phyloP scores from a whole-genome alignment of 306 rosid genomes.

The Quercus variabilis region DNA sequence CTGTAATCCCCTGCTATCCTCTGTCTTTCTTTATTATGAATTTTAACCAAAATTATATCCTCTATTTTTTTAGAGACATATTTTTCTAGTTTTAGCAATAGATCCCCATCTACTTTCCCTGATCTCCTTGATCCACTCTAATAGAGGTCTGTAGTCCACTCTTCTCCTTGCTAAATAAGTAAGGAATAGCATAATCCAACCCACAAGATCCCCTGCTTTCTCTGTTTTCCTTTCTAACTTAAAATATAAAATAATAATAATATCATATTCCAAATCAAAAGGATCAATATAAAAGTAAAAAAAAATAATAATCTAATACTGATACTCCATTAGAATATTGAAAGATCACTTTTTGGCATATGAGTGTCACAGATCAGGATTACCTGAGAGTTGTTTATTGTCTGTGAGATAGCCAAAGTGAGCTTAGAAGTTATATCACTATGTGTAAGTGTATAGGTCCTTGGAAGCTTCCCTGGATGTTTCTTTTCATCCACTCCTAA shows the following conservation, averaged over 20 bases:
- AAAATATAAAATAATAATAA: not conserved
- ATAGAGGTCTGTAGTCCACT: not conserved
- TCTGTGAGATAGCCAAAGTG: conserved; percentile 84
- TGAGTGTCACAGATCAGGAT: not conserved
- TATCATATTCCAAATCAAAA: not conserved
- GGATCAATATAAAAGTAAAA: not conserved
- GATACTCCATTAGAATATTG: not conserved
- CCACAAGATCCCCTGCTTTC: not conserved
- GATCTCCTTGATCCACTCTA: not conserved
- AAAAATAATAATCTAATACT: too few relatives aligned
- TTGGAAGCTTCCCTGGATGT: conserved; percentile 81
- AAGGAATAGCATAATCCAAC: not conserved
- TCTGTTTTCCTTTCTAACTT: not conserved
- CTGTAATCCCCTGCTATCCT: conserved; percentile 10
- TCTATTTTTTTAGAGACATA: not conserved
- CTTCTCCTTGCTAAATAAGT: not conserved
- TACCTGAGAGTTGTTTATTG: conserved; percentile 87
- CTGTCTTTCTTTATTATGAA: not conserved
- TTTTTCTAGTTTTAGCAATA: not conserved
- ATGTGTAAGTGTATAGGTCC: conserved; percentile 85
- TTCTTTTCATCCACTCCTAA: conserved; percentile 81
- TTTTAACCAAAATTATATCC: too few relatives aligned
- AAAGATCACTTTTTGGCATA: not conserved
- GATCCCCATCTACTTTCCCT: not conserved
- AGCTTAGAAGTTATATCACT: conserved; percentile 82